Evolutionary conservation across 192 early-diverging fungal species (phyloP), one percentile per base, ranked within the genome.

Genomic region (Mortierella antarctica): DNA sequence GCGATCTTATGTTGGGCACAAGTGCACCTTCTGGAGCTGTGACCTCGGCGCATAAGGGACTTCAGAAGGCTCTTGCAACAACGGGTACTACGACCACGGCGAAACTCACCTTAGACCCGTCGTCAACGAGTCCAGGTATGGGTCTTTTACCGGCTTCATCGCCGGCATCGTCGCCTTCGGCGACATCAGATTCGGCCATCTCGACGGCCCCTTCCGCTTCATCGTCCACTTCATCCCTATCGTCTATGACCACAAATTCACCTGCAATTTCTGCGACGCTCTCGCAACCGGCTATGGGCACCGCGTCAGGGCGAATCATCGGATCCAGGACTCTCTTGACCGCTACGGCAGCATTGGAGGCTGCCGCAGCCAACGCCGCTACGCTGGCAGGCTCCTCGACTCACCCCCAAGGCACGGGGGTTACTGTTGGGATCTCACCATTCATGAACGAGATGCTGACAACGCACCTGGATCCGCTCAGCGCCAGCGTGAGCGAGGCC

Each of bases 11-110:
- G 21, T 15, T 5, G 57, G 49, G 14, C 48, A 68, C 15, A 54
- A 31, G 31, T 31, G 31, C 45, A 1, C 53, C 71, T 6, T 21
- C 65, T 1, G 60, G 66, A 5, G 31, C 60, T 17, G 74, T 65
- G 15, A 49, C 48, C 2, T 69, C 74, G 2, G 62, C 74, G 5
- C 65, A 76, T 20, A 65, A 62, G 8, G 67, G 66, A 8, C 55
- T 64, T 15, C 74, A 76, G 46, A 80, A 80, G 70, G 77, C 77
- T 4, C 59, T 72, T 8, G 77, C 70, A 14, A 80, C 77, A n/a
- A 80, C 75, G 17, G 68, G 70, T 5, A 72, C 70, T 31, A 72
- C 65, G 4, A 80, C 69, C 2, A 6, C 56, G n/a, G 41, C 60
- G 14, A 31, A 7, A 45, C 47, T 20, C 31, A 31, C 31, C 31